These are phyloP conservation scores for Mitragyna speciosa DNA, from an alignment of 257 asterid genomes.

Conservation along the genomic window DNA sequence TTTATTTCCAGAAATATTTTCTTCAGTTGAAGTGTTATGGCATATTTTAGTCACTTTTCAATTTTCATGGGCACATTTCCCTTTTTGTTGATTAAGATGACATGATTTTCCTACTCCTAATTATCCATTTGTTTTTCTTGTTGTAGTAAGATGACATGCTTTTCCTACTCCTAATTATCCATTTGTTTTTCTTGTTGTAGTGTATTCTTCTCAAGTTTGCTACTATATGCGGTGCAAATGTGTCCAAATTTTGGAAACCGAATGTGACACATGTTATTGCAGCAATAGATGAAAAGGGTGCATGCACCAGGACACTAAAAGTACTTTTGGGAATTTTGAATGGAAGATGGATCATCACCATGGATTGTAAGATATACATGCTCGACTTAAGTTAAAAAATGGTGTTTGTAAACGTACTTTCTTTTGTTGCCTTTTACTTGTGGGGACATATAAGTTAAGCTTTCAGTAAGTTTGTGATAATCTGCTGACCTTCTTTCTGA, in stretches of 20 bases:
- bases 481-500: not conserved
- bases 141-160: conserved; percentile 37
- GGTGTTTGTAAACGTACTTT: not conserved
- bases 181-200: conserved; percentile 39
- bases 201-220: conserved; percentile 55
- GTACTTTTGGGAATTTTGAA: conserved; percentile 86
- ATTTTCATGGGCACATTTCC: no score
- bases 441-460: not conserved
- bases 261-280: conserved; percentile 85
- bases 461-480: not conserved
- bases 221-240: conserved; percentile 58
- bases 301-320: conserved; percentile 77
- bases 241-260: conserved; percentile 68
- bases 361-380: conserved; percentile 62
- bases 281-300: conserved; percentile 72
- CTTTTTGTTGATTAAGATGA: not conserved
- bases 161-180: conserved; percentile 13
- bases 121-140: conserved; percentile 14
- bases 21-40: not conserved
- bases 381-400: not conserved
- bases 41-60: not conserved
- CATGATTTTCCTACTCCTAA: conserved; percentile 3
- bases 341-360: conserved; percentile 78
- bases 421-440: not conserved
- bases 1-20: not conserved